A percentile compares a stretch with the other conserved stretches of the same genome.
These are phyloP conservation scores for Tilletia horrida DNA, from an alignment of 1,284 basidiomycete genomes.

Conservation along the genomic window DNA sequence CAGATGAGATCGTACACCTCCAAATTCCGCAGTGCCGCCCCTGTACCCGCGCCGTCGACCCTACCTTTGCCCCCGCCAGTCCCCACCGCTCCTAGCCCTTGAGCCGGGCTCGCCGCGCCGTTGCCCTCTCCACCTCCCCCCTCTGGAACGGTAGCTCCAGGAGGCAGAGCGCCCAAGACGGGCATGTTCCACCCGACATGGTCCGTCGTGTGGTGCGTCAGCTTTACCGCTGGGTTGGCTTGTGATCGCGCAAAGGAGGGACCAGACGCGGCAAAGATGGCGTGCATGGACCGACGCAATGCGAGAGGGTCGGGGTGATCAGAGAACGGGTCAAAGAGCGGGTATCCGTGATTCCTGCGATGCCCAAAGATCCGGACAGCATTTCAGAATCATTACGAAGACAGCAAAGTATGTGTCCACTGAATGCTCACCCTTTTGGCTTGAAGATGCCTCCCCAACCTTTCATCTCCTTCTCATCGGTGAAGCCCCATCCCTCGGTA, in stretches of 20 bases:
- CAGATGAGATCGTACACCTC: constrained; percentile 78
- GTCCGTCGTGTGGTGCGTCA: constrained; percentile 56
- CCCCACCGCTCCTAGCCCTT: constrained; percentile 3
- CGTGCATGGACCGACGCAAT: constrained; percentile 67
- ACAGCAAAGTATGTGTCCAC: neutral
- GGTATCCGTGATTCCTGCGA: constrained; percentile 74
- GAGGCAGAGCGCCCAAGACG: neutral
- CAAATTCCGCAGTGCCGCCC: constrained; percentile 71
- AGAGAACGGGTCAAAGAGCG: constrained; percentile 61
- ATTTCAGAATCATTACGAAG: too few relatives aligned
- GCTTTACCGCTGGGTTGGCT: constrained; percentile 34
- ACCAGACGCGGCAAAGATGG: constrained; percentile 83
- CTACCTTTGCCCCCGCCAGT: constrained; percentile 30
- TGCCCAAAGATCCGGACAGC: neutral
- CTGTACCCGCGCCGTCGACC: constrained; percentile 61
- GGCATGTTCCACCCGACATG: constrained; percentile 16
- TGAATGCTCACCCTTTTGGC: constrained; percentile 66
- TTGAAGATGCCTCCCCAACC: constrained; percentile 62
- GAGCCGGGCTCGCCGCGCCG: constrained; percentile 4
- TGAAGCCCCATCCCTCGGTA: constrained; percentile 22
- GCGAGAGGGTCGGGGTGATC: constrained; percentile 8
- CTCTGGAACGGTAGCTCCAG: too few relatives aligned
- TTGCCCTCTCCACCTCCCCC: neutral
- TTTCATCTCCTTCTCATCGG: constrained; percentile 45
- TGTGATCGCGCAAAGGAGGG: constrained; percentile 64